These are phyloP conservation scores for Myrmaecium sp. DNA, from an alignment of 2,329 filamentous ascomycete species.

Conservation along the genomic window DNA sequence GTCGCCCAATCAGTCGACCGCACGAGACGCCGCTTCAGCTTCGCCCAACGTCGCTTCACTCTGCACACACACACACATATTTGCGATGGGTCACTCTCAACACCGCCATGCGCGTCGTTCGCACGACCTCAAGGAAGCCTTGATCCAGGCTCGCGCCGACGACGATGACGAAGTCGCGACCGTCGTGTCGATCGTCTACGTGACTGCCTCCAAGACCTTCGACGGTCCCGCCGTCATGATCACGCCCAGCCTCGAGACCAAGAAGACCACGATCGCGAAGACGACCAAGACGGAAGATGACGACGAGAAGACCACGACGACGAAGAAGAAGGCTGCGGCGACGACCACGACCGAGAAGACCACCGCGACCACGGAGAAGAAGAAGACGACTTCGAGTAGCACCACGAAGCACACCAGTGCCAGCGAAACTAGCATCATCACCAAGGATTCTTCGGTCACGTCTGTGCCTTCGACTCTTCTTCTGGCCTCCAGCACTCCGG, in stretches of 20 bases:
- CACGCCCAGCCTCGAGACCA: slow-evolving; percentile 6
- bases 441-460: slow-evolving; percentile 9
- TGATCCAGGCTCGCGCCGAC: slow-evolving; percentile 5
- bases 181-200: slow-evolving; percentile 30
- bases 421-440: slow-evolving; percentile 3
- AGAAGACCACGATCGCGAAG: slow-evolving; percentile 1
- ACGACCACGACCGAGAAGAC: background rate
- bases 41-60: no score
- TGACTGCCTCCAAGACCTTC: slow-evolving; percentile 36
- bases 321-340: background rate
- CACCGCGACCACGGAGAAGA: background rate
- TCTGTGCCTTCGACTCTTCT: slow-evolving; percentile 13
- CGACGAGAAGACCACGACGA: background rate
- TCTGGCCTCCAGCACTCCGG: slow-evolving; percentile 7
- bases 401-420: slow-evolving; percentile 1
- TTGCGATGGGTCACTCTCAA: no score
- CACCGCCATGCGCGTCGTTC: no score
- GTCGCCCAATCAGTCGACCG: no score
- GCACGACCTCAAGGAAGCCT: no score
- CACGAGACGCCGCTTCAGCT: no score
- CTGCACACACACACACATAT: no score
- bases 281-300: slow-evolving; percentile 1
- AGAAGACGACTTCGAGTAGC: background rate
- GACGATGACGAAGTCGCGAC: slow-evolving; percentile 12
- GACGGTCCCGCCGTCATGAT: slow-evolving; percentile 22